Conservation (phyloP, 73 alveolate species). For the Tetrahymena malaccensis region DNA sequence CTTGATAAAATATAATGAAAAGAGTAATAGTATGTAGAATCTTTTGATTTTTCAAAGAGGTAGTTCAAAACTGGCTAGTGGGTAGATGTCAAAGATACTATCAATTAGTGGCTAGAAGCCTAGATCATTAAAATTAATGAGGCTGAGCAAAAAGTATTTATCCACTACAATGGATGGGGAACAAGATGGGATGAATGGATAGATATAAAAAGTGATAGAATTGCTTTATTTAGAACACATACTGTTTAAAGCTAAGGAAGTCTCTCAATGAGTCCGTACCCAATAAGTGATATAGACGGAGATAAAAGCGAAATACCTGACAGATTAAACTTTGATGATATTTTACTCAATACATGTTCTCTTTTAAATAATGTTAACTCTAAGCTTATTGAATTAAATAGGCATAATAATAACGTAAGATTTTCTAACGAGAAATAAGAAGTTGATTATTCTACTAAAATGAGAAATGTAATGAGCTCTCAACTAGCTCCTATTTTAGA, state of each 20-base stretch:
- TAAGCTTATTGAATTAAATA: constrained; percentile 12
- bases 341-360: constrained; percentile 10
- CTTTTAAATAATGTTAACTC: background rate
- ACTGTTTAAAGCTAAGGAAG: constrained; percentile 81
- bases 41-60: constrained; percentile 64
- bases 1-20: background rate
- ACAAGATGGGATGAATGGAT: constrained; percentile 98
- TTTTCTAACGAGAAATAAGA: background rate
- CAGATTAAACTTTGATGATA: constrained; percentile 9
- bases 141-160: constrained; percentile 61
- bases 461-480: constrained; percentile 20
- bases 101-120: constrained; percentile 93
- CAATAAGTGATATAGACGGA: constrained; percentile 81
- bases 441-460: background rate
- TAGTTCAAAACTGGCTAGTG: constrained; percentile 83
- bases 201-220: constrained; percentile 67
- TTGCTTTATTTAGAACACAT: constrained; percentile 76
- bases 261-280: constrained; percentile 72
- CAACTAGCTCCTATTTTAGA: constrained; percentile 69
- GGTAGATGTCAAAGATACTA: constrained; percentile 96
- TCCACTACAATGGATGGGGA: constrained; percentile 98
- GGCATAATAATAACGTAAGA: background rate
- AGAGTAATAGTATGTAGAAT: constrained; percentile 43
- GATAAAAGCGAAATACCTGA: constrained; percentile 8
- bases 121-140: constrained; percentile 61